These are phyloP conservation scores for Lathyrus tuberosus DNA, from an alignment of 306 rosid species.

Conservation along the genomic window DNA sequence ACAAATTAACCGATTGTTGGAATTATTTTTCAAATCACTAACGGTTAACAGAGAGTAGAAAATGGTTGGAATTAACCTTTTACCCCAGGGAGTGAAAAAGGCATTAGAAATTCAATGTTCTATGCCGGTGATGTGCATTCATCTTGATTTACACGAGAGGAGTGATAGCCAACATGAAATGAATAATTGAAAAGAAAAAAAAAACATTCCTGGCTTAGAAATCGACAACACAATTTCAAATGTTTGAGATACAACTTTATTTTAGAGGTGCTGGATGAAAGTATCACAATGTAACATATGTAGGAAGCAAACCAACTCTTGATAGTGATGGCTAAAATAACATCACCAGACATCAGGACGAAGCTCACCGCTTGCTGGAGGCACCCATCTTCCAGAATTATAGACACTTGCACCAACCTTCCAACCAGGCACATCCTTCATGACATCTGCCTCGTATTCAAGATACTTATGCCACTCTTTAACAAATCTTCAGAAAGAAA, in stretches of 20 bases:
- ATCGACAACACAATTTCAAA: slow-evolving; percentile 32
- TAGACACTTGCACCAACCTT: slow-evolving; percentile 96
- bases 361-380: slow-evolving; percentile 91
- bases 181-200: slow-evolving; percentile 12
- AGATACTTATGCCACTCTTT: slow-evolving; percentile 96
- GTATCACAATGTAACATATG: slow-evolving; percentile 40
- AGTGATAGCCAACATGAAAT: slow-evolving; percentile 17
- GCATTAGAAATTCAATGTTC: not conserved
- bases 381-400: slow-evolving; percentile 94
- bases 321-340: slow-evolving; percentile 36
- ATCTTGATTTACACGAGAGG: slow-evolving; percentile 22
- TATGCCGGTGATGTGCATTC: slow-evolving; percentile 18
- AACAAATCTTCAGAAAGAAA: slow-evolving; percentile 67
- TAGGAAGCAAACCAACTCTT: slow-evolving; percentile 32
- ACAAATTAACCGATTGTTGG: not conserved
- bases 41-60: not conserved
- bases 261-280: slow-evolving; percentile 42
- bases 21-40: slow-evolving; percentile 5
- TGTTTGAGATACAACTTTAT: slow-evolving; percentile 58
- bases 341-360: slow-evolving; percentile 97
- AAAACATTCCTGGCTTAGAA: slow-evolving; percentile 29
- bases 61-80: not conserved
- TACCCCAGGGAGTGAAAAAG: too few relatives aligned
- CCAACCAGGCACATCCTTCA: slow-evolving; percentile 99
- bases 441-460: slow-evolving; percentile 92